These are phyloP conservation scores for Niebla homalea DNA, from an alignment of 495 filamentous ascomycete species.

Conservation along the genomic window DNA sequence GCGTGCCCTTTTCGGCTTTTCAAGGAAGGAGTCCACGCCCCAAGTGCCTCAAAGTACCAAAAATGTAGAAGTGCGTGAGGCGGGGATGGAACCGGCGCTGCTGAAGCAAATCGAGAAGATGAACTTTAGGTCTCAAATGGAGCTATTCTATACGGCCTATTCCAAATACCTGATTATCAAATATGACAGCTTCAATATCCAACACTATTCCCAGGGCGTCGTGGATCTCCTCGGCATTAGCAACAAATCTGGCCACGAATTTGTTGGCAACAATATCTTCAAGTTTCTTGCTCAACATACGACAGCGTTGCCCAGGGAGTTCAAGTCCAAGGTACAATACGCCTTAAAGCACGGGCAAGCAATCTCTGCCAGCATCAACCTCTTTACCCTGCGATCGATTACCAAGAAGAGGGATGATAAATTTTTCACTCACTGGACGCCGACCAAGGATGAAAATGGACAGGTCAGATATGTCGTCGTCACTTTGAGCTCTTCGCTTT, in stretches of 20 bases:
- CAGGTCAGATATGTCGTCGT: conserved; percentile 33
- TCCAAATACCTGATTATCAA: conserved; percentile 32
- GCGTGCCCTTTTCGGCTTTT: conserved; percentile 22
- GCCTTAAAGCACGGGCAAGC: conserved; percentile 28
- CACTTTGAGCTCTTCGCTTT: conserved; percentile 19
- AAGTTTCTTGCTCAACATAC: conserved; percentile 30
- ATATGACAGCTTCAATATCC: conserved; percentile 20
- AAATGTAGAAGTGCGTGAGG: conserved; percentile 15
- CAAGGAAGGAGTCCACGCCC: conserved; percentile 16
- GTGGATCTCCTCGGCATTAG: conserved; percentile 32
- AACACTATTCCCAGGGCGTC: conserved; percentile 24
- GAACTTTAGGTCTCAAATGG: conserved; percentile 28
- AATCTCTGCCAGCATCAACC: conserved; percentile 28
- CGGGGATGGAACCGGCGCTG: conserved; percentile 27
- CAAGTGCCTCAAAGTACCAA: conserved; percentile 9
- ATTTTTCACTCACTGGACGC: conserved; percentile 42
- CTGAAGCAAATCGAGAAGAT: conserved; percentile 26
- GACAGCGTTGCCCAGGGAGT: conserved; percentile 23
- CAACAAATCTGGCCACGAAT: conserved; percentile 19
- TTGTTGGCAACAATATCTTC: conserved; percentile 37
- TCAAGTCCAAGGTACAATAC: conserved; percentile 26
- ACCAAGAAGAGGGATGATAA: conserved; percentile 23
- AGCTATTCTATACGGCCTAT: conserved; percentile 34
- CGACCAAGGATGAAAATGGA: conserved; percentile 37
- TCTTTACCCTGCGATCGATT: conserved; percentile 15